Conservation (phyloP, 208 protist species). For the Crithidia thermophila region DNA sequence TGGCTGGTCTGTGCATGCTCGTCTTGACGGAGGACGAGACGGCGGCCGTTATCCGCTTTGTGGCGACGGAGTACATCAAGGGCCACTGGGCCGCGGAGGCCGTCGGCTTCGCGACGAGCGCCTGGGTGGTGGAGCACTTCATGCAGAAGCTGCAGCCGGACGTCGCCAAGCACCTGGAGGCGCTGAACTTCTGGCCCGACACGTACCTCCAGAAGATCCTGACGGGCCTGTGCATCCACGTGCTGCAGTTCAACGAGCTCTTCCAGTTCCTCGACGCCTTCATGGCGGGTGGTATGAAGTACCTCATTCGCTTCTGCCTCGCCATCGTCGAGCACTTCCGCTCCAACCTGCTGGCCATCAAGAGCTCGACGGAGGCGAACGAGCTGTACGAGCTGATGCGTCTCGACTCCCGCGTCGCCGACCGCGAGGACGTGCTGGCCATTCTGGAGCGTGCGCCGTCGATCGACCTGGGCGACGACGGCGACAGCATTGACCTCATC, state of each 20-base stretch:
- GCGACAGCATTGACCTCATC: constrained; percentile 55
- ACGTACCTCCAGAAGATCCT: constrained; percentile 93
- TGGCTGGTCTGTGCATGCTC: constrained; percentile 86
- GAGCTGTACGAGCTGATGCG: constrained; percentile 89
- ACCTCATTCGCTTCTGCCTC: constrained; percentile 87
- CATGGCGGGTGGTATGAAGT: constrained; percentile 71
- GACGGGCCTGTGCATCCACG: constrained; percentile 89
- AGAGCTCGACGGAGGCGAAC: constrained; percentile 53
- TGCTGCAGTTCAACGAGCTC: constrained; percentile 82
- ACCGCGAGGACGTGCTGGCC: constrained; percentile 53
- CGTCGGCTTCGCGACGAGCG: constrained; percentile 87
- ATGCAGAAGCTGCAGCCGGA: constrained; percentile 74
- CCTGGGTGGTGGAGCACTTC: constrained; percentile 88
- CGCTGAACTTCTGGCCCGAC: constrained; percentile 89
- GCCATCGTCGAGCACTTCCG: constrained; percentile 88
- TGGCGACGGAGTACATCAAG: constrained; percentile 77
- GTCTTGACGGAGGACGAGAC: constrained; percentile 85
- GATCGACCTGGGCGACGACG: constrained; percentile 74
- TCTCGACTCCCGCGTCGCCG: constrained; percentile 63
- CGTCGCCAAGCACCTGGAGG: constrained; percentile 76
- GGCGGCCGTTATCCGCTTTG: constrained; percentile 76
- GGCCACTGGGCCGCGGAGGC: constrained; percentile 90
- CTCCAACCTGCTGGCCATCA: constrained; percentile 64
- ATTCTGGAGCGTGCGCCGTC: constrained; percentile 67
- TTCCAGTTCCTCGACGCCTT: constrained; percentile 89